Evolutionary conservation across 371 early-diverging fungal genomes (phyloP), one percentile per base, ranked within the genome.

Genomic region (Polyrhizophydium stewartii): DNA sequence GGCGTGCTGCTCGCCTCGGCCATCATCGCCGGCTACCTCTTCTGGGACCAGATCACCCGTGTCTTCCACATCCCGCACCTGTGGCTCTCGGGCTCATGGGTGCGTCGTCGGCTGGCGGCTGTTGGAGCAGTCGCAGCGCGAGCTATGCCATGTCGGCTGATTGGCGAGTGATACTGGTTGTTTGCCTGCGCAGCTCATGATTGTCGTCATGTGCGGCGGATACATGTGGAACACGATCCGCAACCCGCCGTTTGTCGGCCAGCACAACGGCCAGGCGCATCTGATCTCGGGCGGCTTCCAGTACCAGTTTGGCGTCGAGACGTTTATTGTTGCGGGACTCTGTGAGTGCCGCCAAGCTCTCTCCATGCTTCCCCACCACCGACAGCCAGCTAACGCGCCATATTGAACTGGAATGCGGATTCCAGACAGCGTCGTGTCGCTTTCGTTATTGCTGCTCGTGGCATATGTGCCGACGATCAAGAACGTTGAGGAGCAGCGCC

Each of bases 221-320:
- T 85, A 85, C 66, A 93, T 93, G 94, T 93, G 91, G 91, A 92
- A 92, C 70, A 82, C 82, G 58, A 93, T 93, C 68, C 87, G 92
- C 32, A 75, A 76, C 16, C 86, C 94, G 1, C 89, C 89, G 22
- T 91, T 85, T 35, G 73, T 81, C 30, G 82, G 81, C 12, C 75
- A 75, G 45, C 70, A 76, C 12, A 72, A 85, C 49, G 89, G 89
- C 25, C 67, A 80, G 46, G 69, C 86, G 30, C 84, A 82, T 37
- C 82, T 88, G 40, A 75, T 92, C 59, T 88, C 89, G 0, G 58
- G 55, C 46, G 90, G 91, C 1, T 90, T 90, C 72, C 85, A 86
- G 62, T 77, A 81, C 27, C 94, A 93, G 73, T 82, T 84, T 63
- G 87, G 87, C 25, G 64, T 89, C 45, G 94, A 93, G 72, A 82